Evolutionary conservation across 148 eudicot species (phyloP).

Genomic region (Rhododendron mucronatum): DNA sequence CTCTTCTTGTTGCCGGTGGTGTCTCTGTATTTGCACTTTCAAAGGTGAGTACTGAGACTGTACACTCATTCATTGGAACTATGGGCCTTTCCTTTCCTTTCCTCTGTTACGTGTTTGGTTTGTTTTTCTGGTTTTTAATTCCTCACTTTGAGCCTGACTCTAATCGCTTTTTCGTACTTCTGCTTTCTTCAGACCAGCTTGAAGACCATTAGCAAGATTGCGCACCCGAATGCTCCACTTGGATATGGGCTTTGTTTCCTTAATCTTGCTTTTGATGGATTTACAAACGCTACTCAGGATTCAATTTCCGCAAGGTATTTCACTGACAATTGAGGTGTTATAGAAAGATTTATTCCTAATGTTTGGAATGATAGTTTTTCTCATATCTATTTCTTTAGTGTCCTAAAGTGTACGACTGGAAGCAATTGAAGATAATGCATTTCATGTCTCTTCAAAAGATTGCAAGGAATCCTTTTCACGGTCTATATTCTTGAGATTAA

Average conservation of each 20-base stretch:
- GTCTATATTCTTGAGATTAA: background rate
- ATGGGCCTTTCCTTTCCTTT: background rate
- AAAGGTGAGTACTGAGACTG: conserved; percentile 45
- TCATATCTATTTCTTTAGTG: background rate
- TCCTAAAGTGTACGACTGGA: no score
- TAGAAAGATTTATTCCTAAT: background rate
- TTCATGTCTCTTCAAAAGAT: background rate
- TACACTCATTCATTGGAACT: background rate
- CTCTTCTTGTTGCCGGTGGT: conserved; percentile 94
- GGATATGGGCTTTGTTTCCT: conserved; percentile 93
- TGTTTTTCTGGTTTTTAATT: background rate
- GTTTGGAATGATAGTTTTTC: background rate
- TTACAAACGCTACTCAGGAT: conserved; percentile 99
- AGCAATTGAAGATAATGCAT: background rate
- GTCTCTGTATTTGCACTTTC: conserved; percentile 79
- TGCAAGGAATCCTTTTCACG: background rate
- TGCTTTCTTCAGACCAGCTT: conserved; percentile 67
- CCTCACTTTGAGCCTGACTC: conserved; percentile 1
- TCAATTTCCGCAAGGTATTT: conserved; percentile 75
- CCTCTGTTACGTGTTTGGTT: background rate
- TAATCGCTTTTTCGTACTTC: background rate
- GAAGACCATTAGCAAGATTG: conserved; percentile 87
- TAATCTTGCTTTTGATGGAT: conserved; percentile 97
- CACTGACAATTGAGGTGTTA: background rate
- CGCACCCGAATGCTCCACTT: conserved; percentile 90